Evolutionary conservation across 2,329 filamentous ascomycete genomes (phyloP), one percentile per base, ranked within the genome.

Genomic region (Aureobasidium sp.): DNA sequence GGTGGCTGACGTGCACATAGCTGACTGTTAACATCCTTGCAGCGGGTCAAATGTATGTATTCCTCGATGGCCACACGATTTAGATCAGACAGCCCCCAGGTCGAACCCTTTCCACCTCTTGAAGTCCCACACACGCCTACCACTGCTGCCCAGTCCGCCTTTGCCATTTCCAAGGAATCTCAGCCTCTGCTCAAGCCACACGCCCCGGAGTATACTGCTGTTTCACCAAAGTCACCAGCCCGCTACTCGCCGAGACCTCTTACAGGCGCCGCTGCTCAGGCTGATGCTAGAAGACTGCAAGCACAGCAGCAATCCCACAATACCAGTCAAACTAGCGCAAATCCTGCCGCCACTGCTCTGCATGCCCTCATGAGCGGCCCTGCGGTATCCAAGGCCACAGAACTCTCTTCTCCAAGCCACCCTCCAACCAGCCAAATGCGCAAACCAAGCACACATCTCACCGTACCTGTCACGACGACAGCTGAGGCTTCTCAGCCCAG

Each of bases 401-500:
- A 79, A 68, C 77, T 77, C 36, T 75, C 77, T 32, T 69, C 71
- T 14, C 71, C 76, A 27, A 72, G 70, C 30, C 34, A 34, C 36
- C 75, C 77, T 32, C 70, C 80, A 59, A 80, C 78, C 66, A 77
- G 81, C 57, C 75, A 80, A 10, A 68, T 82, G 65, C 75, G 76
- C 30, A 75, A 76, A 64, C 75, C 73, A 6, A 76, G 77, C 5
- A 78, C 81, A 67, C 75, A 76, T 51, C 76, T 82, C 62, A 76
- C 77, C 34, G 78, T 82, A 10, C 76, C 79, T 27, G 78, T 81
- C 37, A 68, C 71, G 27, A 66, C 61, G 42, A 74, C 64, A 72
- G 75, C 68, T 70, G 78, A 79, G 44, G 74, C 71, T 63, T 74
- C 79, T 64, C 80, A 84, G 67, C 77, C 78, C 37, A 82, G 79